Conservation (phyloP, 225 moss, liverwort and hornwort species). For the Climacium dendroides region DNA sequence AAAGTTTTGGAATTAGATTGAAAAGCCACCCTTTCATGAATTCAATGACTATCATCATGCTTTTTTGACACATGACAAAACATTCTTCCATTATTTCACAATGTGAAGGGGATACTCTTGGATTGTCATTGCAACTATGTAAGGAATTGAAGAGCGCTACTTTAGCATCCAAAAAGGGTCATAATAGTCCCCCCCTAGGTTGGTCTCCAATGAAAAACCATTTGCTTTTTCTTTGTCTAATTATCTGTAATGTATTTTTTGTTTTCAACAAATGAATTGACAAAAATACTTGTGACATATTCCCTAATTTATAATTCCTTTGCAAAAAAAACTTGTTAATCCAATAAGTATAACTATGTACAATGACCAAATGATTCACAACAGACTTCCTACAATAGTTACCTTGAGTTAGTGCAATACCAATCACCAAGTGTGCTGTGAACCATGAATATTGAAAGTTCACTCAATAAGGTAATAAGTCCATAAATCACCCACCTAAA, state of each 20-base stretch:
- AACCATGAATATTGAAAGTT: background rate
- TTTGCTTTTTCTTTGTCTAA: background rate
- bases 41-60: background rate
- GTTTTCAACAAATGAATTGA: background rate
- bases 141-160: background rate
- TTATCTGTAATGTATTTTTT: accelerated
- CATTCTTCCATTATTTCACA: background rate
- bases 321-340: too few species aligned
- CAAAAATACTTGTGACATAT: background rate
- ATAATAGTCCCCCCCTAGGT: background rate
- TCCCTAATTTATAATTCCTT: background rate
- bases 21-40: background rate
- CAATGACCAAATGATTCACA: background rate
- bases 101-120: background rate
- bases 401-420: background rate
- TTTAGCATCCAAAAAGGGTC: accelerated
- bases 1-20: background rate
- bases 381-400: background rate
- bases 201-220: background rate
- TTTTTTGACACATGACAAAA: background rate
- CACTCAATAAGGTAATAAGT: too few species aligned
- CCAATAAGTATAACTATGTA: background rate
- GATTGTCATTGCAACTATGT: background rate
- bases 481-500: too few species aligned
- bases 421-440: background rate